Conservation (phyloP, 2,329 filamentous ascomycete genomes). For the Pseudogymnoascus sp. region DNA sequence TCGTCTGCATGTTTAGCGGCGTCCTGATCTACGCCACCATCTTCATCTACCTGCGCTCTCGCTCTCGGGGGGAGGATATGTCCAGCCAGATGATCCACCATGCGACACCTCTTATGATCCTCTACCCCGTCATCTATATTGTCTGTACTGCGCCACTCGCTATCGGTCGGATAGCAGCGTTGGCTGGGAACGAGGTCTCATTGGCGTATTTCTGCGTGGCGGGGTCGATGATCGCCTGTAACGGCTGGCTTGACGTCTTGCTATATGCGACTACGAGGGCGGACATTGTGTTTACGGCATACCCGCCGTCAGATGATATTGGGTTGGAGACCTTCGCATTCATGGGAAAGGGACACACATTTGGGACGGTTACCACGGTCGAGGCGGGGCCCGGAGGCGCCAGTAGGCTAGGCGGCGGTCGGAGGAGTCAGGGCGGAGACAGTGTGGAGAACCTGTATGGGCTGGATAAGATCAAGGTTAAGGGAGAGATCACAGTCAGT, state of each 20-base stretch:
- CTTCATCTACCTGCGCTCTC: constrained; percentile 6
- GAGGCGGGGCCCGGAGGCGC: not conserved
- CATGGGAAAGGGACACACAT: not conserved
- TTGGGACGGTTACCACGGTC: not conserved
- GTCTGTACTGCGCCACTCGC: not conserved
- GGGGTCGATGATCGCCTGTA: not conserved
- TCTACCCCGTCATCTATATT: not conserved
- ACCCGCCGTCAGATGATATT: not conserved
- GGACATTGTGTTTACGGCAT: not conserved
- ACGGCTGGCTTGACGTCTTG: not conserved
- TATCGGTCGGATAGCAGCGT: not conserved
- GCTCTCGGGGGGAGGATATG: not conserved
- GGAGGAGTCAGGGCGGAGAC: not conserved
- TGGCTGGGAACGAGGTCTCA: not conserved
- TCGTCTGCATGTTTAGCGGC: constrained; percentile 41
- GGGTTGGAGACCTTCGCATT: not conserved
- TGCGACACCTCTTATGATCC: not conserved
- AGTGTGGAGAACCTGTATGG: not conserved
- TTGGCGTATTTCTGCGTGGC: not conserved
- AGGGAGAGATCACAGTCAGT: not conserved
- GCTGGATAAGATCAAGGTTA: not conserved
- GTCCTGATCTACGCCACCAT: constrained; percentile 38
- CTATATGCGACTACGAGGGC: not conserved
- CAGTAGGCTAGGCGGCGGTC: not conserved
- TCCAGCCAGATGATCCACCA: not conserved